phyloP scores from a whole-genome alignment of 768 basidiomycete genomes.

The Galerina marginata region DNA sequence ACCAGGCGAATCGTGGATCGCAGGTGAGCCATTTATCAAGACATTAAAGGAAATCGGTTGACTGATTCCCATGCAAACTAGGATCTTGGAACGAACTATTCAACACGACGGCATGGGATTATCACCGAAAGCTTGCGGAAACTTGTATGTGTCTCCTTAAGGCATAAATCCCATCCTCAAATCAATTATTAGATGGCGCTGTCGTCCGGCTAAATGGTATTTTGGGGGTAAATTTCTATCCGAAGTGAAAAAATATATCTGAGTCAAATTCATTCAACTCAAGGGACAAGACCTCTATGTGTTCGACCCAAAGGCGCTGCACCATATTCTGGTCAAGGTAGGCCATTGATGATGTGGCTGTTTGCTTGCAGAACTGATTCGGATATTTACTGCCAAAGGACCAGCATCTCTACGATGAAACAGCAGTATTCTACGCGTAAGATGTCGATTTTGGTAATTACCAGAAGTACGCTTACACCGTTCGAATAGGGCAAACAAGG shows the following conservation, averaged over 20 bases:
- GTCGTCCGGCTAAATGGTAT: conserved; percentile 37
- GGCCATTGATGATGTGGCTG: neutral
- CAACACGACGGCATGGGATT: conserved; percentile 14
- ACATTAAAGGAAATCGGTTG: neutral
- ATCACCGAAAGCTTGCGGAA: conserved; percentile 12
- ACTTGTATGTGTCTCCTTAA: conserved; percentile 4
- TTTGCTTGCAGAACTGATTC: too few relatives aligned
- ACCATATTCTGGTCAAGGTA: conserved; percentile 49
- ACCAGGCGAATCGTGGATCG: conserved; percentile 34
- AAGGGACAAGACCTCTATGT: conserved; percentile 42
- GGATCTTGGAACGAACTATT: conserved; percentile 13
- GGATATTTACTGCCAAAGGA: conserved; percentile 24
- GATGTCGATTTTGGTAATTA: neutral
- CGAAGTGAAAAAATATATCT: too few relatives aligned
- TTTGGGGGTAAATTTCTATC: conserved; percentile 35
- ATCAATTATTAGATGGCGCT: conserved; percentile 27
- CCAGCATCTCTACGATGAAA: conserved; percentile 36
- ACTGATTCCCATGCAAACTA: neutral
- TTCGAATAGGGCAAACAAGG: conserved; percentile 11
- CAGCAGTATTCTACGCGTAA: conserved; percentile 31
- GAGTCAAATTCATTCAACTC: neutral
- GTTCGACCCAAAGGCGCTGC: conserved; percentile 49
- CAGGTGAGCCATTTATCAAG: conserved; percentile 27
- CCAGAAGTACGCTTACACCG: neutral
- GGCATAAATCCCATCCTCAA: neutral